These are phyloP conservation scores for Calonectria pseudoreteaudii DNA, from an alignment of 2,329 filamentous ascomycete genomes.

Conservation along the genomic window DNA sequence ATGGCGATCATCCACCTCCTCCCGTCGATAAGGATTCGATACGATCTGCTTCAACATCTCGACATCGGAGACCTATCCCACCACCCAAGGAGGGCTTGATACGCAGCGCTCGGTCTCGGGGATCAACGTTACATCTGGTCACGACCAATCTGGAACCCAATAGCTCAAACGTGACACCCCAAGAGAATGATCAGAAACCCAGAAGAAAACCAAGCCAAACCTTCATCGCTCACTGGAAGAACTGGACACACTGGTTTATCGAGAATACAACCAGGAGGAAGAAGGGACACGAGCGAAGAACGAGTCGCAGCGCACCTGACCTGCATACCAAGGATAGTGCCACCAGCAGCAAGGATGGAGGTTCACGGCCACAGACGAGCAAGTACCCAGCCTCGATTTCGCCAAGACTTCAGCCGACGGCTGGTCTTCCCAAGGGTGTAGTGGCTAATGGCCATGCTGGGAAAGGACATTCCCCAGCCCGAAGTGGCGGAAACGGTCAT, in stretches of 20 bases:
- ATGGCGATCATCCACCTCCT: constrained; percentile 69
- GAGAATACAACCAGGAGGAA: constrained; percentile 68
- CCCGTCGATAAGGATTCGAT: constrained; percentile 84
- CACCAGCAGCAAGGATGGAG: constrained; percentile 63
- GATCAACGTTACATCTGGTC: constrained; percentile 89
- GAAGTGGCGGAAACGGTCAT: constrained; percentile 31
- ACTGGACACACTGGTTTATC: constrained; percentile 73
- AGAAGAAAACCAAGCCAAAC: constrained; percentile 69
- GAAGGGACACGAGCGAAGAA: constrained; percentile 60
- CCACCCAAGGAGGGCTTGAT: constrained; percentile 86
- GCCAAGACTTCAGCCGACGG: constrained; percentile 51
- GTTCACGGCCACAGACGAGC: constrained; percentile 70
- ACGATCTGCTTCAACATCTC: constrained; percentile 81
- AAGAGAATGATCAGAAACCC: constrained; percentile 56
- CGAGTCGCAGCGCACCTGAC: constrained; percentile 71
- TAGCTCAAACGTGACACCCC: constrained; percentile 17
- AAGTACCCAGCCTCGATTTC: constrained; percentile 61
- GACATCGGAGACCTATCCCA: constrained; percentile 79
- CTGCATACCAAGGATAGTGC: constrained; percentile 63
- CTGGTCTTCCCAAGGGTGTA: constrained; percentile 61
- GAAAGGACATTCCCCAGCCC: constrained; percentile 42
- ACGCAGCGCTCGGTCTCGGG: constrained; percentile 77
- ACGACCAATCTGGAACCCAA: constrained; percentile 67
- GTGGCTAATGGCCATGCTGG: constrained; percentile 63
- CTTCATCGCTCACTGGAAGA: constrained; percentile 71